Evolutionary conservation across 1,139 yeast genomes (phyloP).

Genomic region (Debaryomyces nepalensis): DNA sequence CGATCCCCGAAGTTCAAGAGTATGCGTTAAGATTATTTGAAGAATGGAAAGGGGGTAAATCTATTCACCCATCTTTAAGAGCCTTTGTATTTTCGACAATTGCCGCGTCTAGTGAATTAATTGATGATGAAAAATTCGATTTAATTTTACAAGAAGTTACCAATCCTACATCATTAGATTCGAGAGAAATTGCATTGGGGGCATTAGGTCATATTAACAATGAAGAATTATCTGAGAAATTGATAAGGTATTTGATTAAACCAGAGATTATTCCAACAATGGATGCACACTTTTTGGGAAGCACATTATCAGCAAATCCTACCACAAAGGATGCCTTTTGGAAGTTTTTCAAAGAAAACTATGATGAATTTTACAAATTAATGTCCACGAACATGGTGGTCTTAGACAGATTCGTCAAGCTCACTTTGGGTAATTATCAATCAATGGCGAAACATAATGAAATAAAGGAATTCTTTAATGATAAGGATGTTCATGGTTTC

Average conservation of each 20-base stretch:
- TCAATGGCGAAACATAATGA: slow-evolving; percentile 47
- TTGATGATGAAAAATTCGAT: slow-evolving; percentile 48
- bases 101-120: slow-evolving; percentile 44
- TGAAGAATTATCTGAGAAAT: slow-evolving; percentile 35
- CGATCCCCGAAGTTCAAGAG: slow-evolving; percentile 51
- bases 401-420: slow-evolving; percentile 64
- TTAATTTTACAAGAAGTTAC: slow-evolving; percentile 53
- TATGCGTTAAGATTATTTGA: slow-evolving; percentile 50
- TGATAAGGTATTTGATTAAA: slow-evolving; percentile 46
- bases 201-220: slow-evolving; percentile 64
- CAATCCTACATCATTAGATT: slow-evolving; percentile 65
- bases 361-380: slow-evolving; percentile 48
- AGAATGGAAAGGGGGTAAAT: slow-evolving; percentile 34
- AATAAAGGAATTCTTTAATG: slow-evolving; percentile 54
- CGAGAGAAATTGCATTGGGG: slow-evolving; percentile 65
- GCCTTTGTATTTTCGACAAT: slow-evolving; percentile 56
- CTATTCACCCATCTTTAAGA: slow-evolving; percentile 60
- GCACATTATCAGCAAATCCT: slow-evolving; percentile 56
- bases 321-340: slow-evolving; percentile 56
- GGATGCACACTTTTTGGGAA: slow-evolving; percentile 68
- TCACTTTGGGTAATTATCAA: slow-evolving; percentile 54
- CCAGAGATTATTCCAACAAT: slow-evolving; percentile 60
- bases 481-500: slow-evolving; percentile 61
- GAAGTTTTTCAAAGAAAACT: slow-evolving; percentile 59
- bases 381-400: slow-evolving; percentile 63